These are phyloP conservation scores for Hypericum androsaemum DNA, from an alignment of 345 rosid genomes.

Conservation along the genomic window DNA sequence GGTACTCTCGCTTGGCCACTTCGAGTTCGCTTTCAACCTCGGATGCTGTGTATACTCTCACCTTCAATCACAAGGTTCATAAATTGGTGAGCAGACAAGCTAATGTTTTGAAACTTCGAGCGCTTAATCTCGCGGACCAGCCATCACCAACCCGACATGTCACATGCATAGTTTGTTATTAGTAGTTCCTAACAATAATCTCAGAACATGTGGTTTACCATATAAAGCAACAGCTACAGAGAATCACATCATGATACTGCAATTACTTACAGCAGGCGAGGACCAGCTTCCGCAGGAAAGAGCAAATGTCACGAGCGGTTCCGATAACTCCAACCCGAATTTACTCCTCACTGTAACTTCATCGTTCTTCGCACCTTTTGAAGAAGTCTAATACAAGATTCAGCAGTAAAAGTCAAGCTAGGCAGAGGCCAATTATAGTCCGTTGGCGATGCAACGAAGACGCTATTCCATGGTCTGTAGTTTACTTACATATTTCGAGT, in stretches of 20 bases:
- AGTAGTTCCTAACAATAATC: too few species aligned
- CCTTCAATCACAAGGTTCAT: constrained; percentile 29
- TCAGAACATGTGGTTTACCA: too few species aligned
- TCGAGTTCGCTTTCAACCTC: constrained; percentile 59
- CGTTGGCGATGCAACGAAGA: constrained; percentile 9
- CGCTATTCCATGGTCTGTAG: background rate
- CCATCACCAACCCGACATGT: too few species aligned
- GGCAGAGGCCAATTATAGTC: constrained; percentile 1
- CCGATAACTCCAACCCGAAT: constrained; percentile 67
- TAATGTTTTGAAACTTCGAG: too few species aligned
- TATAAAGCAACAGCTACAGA: background rate
- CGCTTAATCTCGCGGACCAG: too few species aligned
- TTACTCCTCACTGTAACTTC: constrained; percentile 48
- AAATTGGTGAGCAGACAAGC: constrained; percentile 13
- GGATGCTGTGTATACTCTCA: constrained; percentile 56
- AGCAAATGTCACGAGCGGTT: constrained; percentile 75
- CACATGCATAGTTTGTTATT: too few species aligned
- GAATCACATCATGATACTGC: constrained; percentile 1
- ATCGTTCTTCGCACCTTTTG: constrained; percentile 45
- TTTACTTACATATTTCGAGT: constrained; percentile 51
- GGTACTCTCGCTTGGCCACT: constrained; percentile 60
- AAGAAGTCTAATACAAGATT: constrained; percentile 39
- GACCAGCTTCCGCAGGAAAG: constrained; percentile 95
- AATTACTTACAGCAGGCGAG: constrained; percentile 76
- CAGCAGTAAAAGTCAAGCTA: constrained; percentile 10